A percentile compares a stretch with the other conserved stretches of the same genome.
phyloP scores from a whole-genome alignment of 495 filamentous ascomycete species.

The Endocarpon pusillum region DNA sequence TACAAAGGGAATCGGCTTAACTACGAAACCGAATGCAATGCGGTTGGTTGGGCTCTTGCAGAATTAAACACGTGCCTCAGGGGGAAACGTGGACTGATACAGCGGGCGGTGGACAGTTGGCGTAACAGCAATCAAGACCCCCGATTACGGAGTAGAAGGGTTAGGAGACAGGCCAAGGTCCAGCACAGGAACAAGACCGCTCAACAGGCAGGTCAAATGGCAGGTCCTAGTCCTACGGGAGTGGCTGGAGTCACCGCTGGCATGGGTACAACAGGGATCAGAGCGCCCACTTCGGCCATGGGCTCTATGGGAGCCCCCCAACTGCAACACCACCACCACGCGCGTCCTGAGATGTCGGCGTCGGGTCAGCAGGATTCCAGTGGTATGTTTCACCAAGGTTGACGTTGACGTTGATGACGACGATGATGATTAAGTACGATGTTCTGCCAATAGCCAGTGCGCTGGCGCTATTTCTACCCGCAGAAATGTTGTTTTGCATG shows the following conservation, averaged over 20 bases:
- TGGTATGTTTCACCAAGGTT: conserved; percentile 87
- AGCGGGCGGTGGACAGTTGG: conserved; percentile 96
- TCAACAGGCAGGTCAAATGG: conserved; percentile 33
- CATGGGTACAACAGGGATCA: conserved; percentile 28
- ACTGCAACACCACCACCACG: conserved; percentile 68
- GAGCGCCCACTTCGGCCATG: too few species aligned
- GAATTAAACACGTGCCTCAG: conserved; percentile 79
- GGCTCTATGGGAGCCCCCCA: conserved; percentile 41
- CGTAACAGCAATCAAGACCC: conserved; percentile 96
- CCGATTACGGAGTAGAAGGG: conserved; percentile 71
- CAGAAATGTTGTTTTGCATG: too few species aligned
- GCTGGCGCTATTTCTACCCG: too few species aligned
- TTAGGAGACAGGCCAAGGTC: conserved; percentile 89
- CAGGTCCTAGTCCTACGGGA: conserved; percentile 33
- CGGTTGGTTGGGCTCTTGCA: conserved; percentile 90
- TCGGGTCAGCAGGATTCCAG: conserved; percentile 69
- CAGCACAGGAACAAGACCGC: conserved; percentile 55
- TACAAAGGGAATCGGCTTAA: conserved; percentile 88
- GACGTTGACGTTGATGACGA: conserved; percentile 21
- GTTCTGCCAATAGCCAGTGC: too few species aligned
- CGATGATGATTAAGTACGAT: conserved; percentile 3
- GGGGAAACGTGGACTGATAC: conserved; percentile 88
- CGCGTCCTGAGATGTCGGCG: conserved; percentile 54
- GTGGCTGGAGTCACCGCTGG: conserved; percentile 28
- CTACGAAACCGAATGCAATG: conserved; percentile 98